phyloP scores from a whole-genome alignment of 208 protist species.

The Trypanosoma boissoni region DNA sequence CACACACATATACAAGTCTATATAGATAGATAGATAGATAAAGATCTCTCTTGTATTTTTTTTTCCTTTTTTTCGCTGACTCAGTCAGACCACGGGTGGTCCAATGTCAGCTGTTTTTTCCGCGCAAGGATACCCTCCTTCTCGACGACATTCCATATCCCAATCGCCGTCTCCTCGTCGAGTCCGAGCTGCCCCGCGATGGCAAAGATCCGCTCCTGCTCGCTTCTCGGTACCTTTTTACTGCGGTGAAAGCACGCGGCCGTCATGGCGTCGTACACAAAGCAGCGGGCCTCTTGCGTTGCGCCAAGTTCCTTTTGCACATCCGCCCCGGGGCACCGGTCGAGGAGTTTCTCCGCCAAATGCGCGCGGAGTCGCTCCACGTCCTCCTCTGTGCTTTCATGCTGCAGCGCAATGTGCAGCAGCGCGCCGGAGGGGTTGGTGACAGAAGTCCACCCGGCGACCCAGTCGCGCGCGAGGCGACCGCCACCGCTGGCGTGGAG shows the following conservation, averaged over 20 bases:
- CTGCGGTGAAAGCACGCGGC: slow-evolving; percentile 62
- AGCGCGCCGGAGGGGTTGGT: slow-evolving; percentile 37
- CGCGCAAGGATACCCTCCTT: slow-evolving; percentile 56
- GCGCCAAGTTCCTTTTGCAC: slow-evolving; percentile 34
- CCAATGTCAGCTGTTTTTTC: slow-evolving; percentile 65
- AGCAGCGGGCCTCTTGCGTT: slow-evolving; percentile 65
- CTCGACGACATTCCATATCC: slow-evolving; percentile 64
- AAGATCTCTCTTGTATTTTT: neutral
- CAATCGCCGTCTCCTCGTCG: slow-evolving; percentile 29
- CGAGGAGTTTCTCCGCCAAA: too few species aligned
- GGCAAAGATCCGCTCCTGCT: slow-evolving; percentile 34
- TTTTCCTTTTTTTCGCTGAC: neutral
- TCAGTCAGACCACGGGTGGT: slow-evolving; percentile 52
- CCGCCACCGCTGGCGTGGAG: slow-evolving; percentile 64
- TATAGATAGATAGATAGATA: neutral
- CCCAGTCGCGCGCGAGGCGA: slow-evolving; percentile 69
- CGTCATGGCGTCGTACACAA: slow-evolving; percentile 79
- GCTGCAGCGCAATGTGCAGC: slow-evolving; percentile 63
- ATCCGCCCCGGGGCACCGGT: too few species aligned
- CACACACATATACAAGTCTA: neutral
- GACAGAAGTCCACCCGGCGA: slow-evolving; percentile 63
- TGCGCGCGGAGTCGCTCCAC: slow-evolving; percentile 45
- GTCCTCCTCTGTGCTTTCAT: slow-evolving; percentile 52
- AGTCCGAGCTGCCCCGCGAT: slow-evolving; percentile 43
- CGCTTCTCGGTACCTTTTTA: slow-evolving; percentile 39